Conservation (phyloP, 1,284 basidiomycete genomes). For the Puccinia novopanici region DNA sequence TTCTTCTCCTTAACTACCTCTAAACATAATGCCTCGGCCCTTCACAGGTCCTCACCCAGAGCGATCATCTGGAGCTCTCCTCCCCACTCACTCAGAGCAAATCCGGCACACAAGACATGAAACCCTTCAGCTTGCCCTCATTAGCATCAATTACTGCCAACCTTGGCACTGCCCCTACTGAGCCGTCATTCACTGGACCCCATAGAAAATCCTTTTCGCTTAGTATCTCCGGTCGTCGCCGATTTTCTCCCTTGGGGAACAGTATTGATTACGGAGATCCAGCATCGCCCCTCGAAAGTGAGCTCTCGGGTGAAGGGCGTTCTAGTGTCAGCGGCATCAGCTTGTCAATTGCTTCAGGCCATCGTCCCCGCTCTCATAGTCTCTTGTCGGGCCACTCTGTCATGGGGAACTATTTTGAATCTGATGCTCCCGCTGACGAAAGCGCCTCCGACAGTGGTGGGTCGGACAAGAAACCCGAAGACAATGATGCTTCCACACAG, state of each 20-base stretch:
- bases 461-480: conserved; percentile 42
- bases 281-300: conserved; percentile 24
- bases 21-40: neutral
- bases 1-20: neutral
- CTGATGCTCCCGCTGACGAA: conserved; percentile 25
- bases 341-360: conserved; percentile 24
- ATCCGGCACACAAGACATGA: conserved; percentile 7
- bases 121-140: conserved; percentile 41
- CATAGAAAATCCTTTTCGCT: conserved; percentile 27
- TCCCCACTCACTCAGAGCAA: conserved; percentile 1
- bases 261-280: conserved; percentile 31
- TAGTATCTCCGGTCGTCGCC: conserved; percentile 18
- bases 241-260: conserved; percentile 35
- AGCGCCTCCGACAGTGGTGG: conserved; percentile 41
- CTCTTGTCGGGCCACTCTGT: conserved; percentile 13
- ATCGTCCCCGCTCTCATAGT: conserved; percentile 40
- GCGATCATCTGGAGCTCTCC: neutral
- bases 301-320: conserved; percentile 28
- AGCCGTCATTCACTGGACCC: conserved; percentile 29
- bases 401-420: neutral
- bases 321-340: conserved; percentile 23
- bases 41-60: neutral
- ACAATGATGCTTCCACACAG: conserved; percentile 5
- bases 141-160: conserved; percentile 41
- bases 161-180: neutral